phyloP scores from a whole-genome alignment of 768 basidiomycete species.

The Pleurotus citrinopileatus region DNA sequence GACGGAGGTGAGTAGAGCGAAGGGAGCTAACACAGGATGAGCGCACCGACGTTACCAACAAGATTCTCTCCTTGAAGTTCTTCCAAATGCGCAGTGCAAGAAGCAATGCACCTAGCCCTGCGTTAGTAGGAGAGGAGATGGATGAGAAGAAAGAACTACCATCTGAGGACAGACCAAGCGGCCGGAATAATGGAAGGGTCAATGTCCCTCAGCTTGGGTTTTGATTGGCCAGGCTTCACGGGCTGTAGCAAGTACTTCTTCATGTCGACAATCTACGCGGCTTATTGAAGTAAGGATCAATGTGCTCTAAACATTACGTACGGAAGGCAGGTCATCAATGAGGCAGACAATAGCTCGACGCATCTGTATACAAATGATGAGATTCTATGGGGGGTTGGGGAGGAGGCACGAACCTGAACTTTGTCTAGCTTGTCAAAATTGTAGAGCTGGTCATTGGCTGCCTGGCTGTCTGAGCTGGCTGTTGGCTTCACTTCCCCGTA shows the following conservation, averaged over 20 bases:
- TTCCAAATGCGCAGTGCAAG: constrained; percentile 70
- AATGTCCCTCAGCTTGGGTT: constrained; percentile 52
- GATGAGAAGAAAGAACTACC: constrained; percentile 32
- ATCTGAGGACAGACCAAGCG: constrained; percentile 65
- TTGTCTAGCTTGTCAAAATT: constrained; percentile 50
- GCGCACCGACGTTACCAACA: constrained; percentile 50
- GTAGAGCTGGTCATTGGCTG: constrained; percentile 36
- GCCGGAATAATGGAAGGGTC: constrained; percentile 48
- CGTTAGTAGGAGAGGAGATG: neutral
- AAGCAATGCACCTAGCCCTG: constrained; percentile 74
- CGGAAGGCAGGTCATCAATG: constrained; percentile 47
- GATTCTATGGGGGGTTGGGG: neutral
- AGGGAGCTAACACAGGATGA: neutral
- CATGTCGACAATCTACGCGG: constrained; percentile 50
- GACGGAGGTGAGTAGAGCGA: neutral
- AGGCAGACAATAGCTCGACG: constrained; percentile 38
- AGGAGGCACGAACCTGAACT: constrained; percentile 27
- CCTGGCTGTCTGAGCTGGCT: constrained; percentile 4
- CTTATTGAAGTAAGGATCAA: neutral
- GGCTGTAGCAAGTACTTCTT: constrained; percentile 55
- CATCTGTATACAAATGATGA: constrained; percentile 33
- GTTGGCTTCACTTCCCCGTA: neutral
- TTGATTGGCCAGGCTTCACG: constrained; percentile 45
- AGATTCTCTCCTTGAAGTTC: constrained; percentile 55
- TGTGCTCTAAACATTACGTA: constrained; percentile 18